Evolutionary conservation across 495 filamentous ascomycete species (phyloP), one percentile per base, ranked within the genome.

Genomic region (Tuber brumale): DNA sequence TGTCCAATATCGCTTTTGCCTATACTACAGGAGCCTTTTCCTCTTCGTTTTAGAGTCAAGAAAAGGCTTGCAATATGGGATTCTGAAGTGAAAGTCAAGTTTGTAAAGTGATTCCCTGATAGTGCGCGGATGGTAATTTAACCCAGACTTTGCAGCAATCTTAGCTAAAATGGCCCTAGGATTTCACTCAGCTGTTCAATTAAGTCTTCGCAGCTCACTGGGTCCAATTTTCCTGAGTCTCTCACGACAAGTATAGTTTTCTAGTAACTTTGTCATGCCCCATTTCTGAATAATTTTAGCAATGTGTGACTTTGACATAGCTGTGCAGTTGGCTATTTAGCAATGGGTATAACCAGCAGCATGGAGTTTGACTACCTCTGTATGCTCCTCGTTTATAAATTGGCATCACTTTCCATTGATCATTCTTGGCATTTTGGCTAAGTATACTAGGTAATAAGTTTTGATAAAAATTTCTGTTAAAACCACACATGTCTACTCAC

Each of bases 241-340:
- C 37, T 42, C 51, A 21, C 10, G 16, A 27, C 10, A 9, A 6
- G 23, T 18, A 8, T 4, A 0, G 7, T 46, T 70, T 21, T 74
- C 42, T n/a, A 44, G 5, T 7, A 41, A 74, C 2, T 51, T 69
- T 1, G 73, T 74, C 14, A 18, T 44, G 9, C 27, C 37, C 16
- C 41, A 43, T 18, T 27, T 61, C 35, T n/a, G 66, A 21, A 74
- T 19, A 5, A 74, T 70, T 44, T 48, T 70, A 1, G 73, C 37
- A 31, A 74, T 41, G n/a, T 45, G 12, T 31, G 73, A 70, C n/a
- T 74, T 74, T 45, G 37, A 74, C 3, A 69, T 21, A 19, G 31
- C 4, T 19, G 3, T 43, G 3, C 16, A 1, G 35, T 27, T 7
- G 14, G 61, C 7, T 44, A 74, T 74, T 48, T 74, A 41, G 16